A percentile compares a stretch with the other conserved stretches of the same genome.
Evolutionary conservation across 352 stramenopile species (phyloP).

Genomic region (Phytopythium helicoides): DNA sequence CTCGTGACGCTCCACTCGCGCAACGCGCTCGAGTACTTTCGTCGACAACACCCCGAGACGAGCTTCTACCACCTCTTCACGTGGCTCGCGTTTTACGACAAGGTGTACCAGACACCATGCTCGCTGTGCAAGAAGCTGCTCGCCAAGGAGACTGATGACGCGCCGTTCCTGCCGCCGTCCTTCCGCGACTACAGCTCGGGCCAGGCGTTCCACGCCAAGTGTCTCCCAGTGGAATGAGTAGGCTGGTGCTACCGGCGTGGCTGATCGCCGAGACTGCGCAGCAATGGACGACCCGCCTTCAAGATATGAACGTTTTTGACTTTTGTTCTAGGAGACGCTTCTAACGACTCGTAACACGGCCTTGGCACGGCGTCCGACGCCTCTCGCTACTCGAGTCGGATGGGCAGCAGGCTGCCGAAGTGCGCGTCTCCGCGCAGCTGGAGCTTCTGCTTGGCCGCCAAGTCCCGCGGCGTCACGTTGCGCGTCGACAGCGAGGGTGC

Average conservation of each 20-base stretch:
- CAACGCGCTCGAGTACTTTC: slow-evolving; percentile 80
- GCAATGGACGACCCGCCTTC: neutral
- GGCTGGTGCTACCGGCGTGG: neutral
- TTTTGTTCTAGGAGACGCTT: neutral
- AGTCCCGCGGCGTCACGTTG: slow-evolving; percentile 47
- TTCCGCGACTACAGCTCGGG: slow-evolving; percentile 83
- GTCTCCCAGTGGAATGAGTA: slow-evolving; percentile 53
- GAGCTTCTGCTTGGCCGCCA: slow-evolving; percentile 43
- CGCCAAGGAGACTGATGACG: slow-evolving; percentile 77
- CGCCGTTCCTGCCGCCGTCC: slow-evolving; percentile 77
- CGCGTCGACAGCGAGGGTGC: slow-evolving; percentile 24
- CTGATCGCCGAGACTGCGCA: neutral
- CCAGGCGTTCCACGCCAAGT: slow-evolving; percentile 83
- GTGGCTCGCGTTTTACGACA: slow-evolving; percentile 86
- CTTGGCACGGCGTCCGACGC: neutral
- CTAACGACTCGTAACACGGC: slow-evolving; percentile 1
- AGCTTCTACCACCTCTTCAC: slow-evolving; percentile 88
- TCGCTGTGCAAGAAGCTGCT: slow-evolving; percentile 85
- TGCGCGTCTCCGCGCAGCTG: slow-evolving; percentile 18
- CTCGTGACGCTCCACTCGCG: slow-evolving; percentile 72
- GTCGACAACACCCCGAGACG: slow-evolving; percentile 81
- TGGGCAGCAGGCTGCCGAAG: slow-evolving; percentile 65
- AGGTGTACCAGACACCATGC: slow-evolving; percentile 87
- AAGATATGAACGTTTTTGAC: slow-evolving; percentile 2
- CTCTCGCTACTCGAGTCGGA: slow-evolving; percentile 37